Evolutionary conservation across 805 yeast species (phyloP), one percentile per base, ranked within the genome.

Genomic region (Candida arabinofermentans): DNA sequence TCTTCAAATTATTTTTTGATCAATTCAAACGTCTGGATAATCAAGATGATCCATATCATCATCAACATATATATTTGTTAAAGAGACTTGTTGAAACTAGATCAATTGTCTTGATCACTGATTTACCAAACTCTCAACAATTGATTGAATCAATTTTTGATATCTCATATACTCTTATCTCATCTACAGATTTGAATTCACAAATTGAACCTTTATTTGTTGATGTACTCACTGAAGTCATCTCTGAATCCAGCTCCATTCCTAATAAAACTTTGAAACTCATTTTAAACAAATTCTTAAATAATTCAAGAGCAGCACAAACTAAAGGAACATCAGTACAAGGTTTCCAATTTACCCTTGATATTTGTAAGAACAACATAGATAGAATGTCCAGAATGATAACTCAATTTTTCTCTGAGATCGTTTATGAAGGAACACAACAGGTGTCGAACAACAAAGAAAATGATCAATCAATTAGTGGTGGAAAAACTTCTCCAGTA

Each of bases 341-440:
- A 1, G 85, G 84, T 0, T 81, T 83, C 56, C 75, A 74, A 31
- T 72, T 87, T 51, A 78, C 89, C 5, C 57, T 83, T 27, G 68
- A 75, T 12, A 72, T 89, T 3, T 87, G 96, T 56, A 81, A 77
- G 43, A 67, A 77, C 1, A 85, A 86, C 50, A 60, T 79, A 1
- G 95, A 85, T 47, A 71, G 88, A 46, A 71, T 89, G 72, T 77
- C 91, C 13, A 74, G 95, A 48, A 78, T 79, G 46, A 68, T 86
- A 26, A 83, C 95, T 3, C 89, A 82, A 56, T 83, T 81, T 50
- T 85, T 87, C 48, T 81, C 95, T 0, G 96, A 88, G 53, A 70
- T 79, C 44, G 58, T 88, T 8, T 81, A 81, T 53, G 84, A 78
- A 30, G 69, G 71, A 13, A 58, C 59, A 7, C 50, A 47, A 21